A percentile compares a stretch with the other conserved stretches of the same genome.
These are phyloP conservation scores for Erodium moschatum DNA, from an alignment of 441 rosid species.

Conservation along the genomic window DNA sequence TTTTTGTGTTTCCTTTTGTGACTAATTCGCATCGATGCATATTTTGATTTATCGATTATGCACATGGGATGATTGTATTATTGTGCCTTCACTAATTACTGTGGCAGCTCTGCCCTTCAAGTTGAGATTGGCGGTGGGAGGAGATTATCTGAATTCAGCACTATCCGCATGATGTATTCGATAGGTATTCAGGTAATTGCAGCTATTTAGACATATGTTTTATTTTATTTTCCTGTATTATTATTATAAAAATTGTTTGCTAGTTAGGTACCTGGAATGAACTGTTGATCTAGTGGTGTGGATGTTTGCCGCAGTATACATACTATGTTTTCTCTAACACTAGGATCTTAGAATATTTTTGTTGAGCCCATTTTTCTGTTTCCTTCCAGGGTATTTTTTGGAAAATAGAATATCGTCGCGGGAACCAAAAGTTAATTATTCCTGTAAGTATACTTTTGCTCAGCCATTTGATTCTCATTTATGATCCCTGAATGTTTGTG, in stretches of 20 bases:
- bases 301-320: background rate
- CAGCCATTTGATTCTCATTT: background rate
- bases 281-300: background rate
- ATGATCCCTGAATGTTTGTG: background rate
- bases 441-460: constrained; percentile 49
- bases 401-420: constrained; percentile 81
- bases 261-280: background rate
- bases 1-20: background rate
- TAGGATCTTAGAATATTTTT: background rate
- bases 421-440: constrained; percentile 74
- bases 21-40: background rate
- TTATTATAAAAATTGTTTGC: background rate
- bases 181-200: constrained; percentile 72
- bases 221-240: background rate
- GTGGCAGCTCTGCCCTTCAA: constrained; percentile 69
- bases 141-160: constrained; percentile 77
- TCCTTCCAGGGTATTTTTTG: constrained; percentile 69
- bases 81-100: constrained; percentile 19
- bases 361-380: constrained; percentile 17
- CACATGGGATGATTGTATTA: background rate
- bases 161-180: constrained; percentile 64
- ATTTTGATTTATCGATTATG: background rate
- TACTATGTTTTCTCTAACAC: background rate
- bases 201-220: background rate
- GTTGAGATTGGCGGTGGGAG: constrained; percentile 92